These are phyloP conservation scores for Mortierella claussenii DNA, from an alignment of 192 early-diverging fungal genomes.

Conservation along the genomic window DNA sequence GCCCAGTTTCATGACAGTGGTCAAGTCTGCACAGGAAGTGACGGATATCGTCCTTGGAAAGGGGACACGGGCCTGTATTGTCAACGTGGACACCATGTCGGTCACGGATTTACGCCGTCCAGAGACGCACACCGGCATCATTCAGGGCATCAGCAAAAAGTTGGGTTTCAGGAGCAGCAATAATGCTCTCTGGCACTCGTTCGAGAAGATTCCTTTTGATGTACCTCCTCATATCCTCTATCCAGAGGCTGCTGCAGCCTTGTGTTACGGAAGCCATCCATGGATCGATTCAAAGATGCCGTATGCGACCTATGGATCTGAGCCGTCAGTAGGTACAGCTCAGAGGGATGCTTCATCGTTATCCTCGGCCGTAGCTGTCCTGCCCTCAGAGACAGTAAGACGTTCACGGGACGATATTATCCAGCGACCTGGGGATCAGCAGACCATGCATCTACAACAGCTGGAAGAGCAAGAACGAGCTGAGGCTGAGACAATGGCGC, in stretches of 20 bases:
- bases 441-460: slow-evolving; percentile 22
- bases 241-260: slow-evolving; percentile 21
- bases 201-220: slow-evolving; percentile 52
- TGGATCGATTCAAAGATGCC: slow-evolving; percentile 9
- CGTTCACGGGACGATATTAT: slow-evolving; percentile 32
- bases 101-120: slow-evolving; percentile 37
- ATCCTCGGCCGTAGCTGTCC: neutral
- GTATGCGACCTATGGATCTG: slow-evolving; percentile 1
- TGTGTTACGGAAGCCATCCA: slow-evolving; percentile 6
- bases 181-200: slow-evolving; percentile 39
- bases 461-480: slow-evolving; percentile 30
- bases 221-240: slow-evolving; percentile 43
- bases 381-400: neutral
- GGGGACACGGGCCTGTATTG: slow-evolving; percentile 36
- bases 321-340: neutral
- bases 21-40: slow-evolving; percentile 35
- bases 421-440: slow-evolving; percentile 33
- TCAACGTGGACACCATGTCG: slow-evolving; percentile 42
- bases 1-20: slow-evolving; percentile 50
- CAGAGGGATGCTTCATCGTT: neutral
- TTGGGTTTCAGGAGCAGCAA: slow-evolving; percentile 18
- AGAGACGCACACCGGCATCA: slow-evolving; percentile 4
- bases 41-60: slow-evolving; percentile 47
- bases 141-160: slow-evolving; percentile 22
- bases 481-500: slow-evolving; percentile 11